Conservation (phyloP, 140 eudicot genomes). For the Oenanthe javanica region DNA sequence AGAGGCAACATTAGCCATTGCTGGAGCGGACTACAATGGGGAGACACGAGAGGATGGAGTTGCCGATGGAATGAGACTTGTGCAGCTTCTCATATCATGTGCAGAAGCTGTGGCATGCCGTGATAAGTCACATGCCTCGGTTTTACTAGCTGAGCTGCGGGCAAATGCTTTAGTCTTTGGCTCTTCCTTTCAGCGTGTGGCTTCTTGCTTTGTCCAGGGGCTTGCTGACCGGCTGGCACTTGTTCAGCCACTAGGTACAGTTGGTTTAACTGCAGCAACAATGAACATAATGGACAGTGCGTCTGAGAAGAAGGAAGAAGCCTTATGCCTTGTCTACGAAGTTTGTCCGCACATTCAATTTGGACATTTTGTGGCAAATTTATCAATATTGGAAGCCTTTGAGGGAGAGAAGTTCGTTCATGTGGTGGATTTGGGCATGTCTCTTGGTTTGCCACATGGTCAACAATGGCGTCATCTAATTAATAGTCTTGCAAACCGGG, state of each 20-base stretch:
- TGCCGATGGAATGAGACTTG: constrained; percentile 28
- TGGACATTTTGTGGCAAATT: constrained; percentile 40
- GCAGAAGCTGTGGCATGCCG: constrained; percentile 50
- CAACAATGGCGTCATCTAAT: constrained; percentile 35
- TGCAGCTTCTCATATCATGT: constrained; percentile 37
- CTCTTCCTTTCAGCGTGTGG: constrained; percentile 43
- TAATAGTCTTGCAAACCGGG: constrained; percentile 22
- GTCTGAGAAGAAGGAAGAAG: constrained; percentile 32
- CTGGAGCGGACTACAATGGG: constrained; percentile 4
- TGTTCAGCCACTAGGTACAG: constrained; percentile 41
- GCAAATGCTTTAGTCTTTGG: constrained; percentile 36
- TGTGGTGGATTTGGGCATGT: constrained; percentile 45
- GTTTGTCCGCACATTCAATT: constrained; percentile 36
- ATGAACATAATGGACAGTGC: constrained; percentile 28
- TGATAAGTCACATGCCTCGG: constrained; percentile 31
- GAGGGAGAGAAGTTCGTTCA: constrained; percentile 46
- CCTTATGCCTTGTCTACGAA: constrained; percentile 34
- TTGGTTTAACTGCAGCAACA: constrained; percentile 23
- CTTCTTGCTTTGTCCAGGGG: constrained; percentile 45
- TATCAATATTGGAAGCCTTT: constrained; percentile 43
- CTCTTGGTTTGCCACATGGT: constrained; percentile 40
- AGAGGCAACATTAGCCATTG: constrained; percentile 25
- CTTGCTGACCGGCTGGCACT: constrained; percentile 31
- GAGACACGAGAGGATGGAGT: constrained; percentile 7
- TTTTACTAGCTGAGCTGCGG: constrained; percentile 31